Percentiles rank a stretch among this genome's conserved stretches.
Evolutionary conservation across 805 yeast species (phyloP).

Genomic region (Candida oleophila): DNA sequence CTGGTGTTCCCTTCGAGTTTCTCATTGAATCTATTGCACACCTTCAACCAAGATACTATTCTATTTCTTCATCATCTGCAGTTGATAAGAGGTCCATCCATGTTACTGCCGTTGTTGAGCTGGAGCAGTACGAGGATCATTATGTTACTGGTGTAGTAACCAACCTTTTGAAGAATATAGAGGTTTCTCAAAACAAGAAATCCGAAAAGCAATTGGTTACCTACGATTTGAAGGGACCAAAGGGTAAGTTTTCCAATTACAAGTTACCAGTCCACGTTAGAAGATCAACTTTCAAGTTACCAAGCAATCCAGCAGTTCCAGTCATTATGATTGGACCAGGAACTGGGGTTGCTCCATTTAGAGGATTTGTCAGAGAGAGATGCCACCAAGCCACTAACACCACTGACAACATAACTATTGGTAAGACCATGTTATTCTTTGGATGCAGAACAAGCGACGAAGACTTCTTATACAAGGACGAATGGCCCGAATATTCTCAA

Average conservation of each 20-base stretch:
- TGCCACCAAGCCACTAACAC: slow-evolving; percentile 46
- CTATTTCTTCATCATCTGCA: slow-evolving; percentile 87
- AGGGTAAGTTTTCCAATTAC: slow-evolving; percentile 48
- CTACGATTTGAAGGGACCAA: slow-evolving; percentile 85
- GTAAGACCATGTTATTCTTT: slow-evolving; percentile 74
- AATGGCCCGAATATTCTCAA: slow-evolving; percentile 78
- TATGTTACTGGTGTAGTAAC: slow-evolving; percentile 85
- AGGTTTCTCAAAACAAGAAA: slow-evolving; percentile 51
- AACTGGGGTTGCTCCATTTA: slow-evolving; percentile 97
- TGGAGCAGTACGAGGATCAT: slow-evolving; percentile 33
- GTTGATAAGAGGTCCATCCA: slow-evolving; percentile 74
- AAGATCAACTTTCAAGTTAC: slow-evolving; percentile 92
- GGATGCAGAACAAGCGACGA: slow-evolving; percentile 82
- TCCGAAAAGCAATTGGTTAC: slow-evolving; percentile 45
- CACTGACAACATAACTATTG: slow-evolving; percentile 39
- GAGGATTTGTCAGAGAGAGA: slow-evolving; percentile 91
- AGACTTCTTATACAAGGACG: slow-evolving; percentile 84
- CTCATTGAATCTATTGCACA: slow-evolving; percentile 77
- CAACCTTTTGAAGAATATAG: slow-evolving; percentile 75
- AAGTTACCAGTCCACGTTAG: slow-evolving; percentile 90
- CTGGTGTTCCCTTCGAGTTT: slow-evolving; percentile 75
- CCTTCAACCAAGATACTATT: slow-evolving; percentile 92
- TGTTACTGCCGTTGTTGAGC: slow-evolving; percentile 91
- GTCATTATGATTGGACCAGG: slow-evolving; percentile 96
- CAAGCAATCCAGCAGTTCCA: slow-evolving; percentile 79